A percentile compares a stretch with the other conserved stretches of the same genome.
Evolutionary conservation across 495 filamentous ascomycete species (phyloP).

Genomic region (Annulohypoxylon bovei): DNA sequence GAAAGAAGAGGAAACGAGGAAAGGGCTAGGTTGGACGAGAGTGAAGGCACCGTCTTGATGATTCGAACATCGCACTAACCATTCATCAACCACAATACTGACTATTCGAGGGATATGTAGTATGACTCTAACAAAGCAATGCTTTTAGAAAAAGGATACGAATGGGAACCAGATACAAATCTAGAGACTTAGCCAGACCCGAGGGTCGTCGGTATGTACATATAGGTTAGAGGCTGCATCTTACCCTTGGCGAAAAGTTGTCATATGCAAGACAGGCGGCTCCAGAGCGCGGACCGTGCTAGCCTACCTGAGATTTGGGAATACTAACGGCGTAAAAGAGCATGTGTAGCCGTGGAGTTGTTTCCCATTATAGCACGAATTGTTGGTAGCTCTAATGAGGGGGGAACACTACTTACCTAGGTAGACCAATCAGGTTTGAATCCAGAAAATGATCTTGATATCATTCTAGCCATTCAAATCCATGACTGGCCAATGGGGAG

Average conservation of each 20-base stretch:
- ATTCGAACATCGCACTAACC: conserved; percentile 28
- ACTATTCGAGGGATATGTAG: neutral
- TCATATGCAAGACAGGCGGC: conserved; percentile 21
- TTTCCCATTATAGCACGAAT: conserved; percentile 25
- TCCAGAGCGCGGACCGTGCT: neutral
- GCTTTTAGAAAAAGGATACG: conserved; percentile 1
- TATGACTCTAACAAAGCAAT: conserved; percentile 1
- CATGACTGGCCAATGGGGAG: conserved; percentile 13
- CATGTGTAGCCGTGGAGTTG: conserved; percentile 22
- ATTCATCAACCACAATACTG: conserved; percentile 12
- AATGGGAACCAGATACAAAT: conserved; percentile 3
- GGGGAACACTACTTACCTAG: neutral
- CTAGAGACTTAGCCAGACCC: neutral
- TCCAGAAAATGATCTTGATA: conserved; percentile 1
- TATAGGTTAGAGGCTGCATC: conserved; percentile 20
- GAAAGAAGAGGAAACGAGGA: neutral
- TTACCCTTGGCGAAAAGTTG: conserved; percentile 1
- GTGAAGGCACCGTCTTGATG: conserved; percentile 14
- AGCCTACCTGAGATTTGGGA: neutral
- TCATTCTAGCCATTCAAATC: conserved; percentile 8
- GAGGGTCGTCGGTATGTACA: conserved; percentile 13
- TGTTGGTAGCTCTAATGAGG: conserved; percentile 15
- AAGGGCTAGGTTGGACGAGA: conserved; percentile 9
- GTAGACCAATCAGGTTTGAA: conserved; percentile 12
- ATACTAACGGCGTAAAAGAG: conserved; percentile 6